These are phyloP conservation scores for Fonsecaea pugnacius DNA, from an alignment of 2,329 filamentous ascomycete species.

Conservation along the genomic window DNA sequence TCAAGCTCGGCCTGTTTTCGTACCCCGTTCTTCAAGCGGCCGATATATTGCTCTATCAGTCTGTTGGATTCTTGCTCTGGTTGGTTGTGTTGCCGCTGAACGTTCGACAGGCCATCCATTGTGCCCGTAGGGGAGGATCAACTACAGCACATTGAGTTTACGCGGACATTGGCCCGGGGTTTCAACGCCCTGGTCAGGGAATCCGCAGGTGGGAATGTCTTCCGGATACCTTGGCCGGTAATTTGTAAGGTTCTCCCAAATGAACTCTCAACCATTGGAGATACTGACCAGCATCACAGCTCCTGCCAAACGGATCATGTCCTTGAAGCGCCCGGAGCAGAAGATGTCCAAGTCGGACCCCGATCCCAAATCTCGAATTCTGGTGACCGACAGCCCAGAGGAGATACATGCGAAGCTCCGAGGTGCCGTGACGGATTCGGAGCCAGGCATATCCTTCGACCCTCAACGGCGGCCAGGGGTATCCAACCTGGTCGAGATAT, in stretches of 20 bases:
- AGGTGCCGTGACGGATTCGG: conserved; percentile 75
- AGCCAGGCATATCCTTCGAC: conserved; percentile 72
- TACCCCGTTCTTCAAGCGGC: conserved; percentile 96
- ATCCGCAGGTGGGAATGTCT: conserved; percentile 43
- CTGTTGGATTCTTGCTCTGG: conserved; percentile 27
- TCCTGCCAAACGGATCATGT: conserved; percentile 87
- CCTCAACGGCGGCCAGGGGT: conserved; percentile 73
- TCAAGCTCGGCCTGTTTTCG: conserved; percentile 90
- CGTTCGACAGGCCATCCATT: conserved; percentile 71
- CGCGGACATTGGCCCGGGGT: conserved; percentile 79
- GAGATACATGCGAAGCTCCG: conserved; percentile 72
- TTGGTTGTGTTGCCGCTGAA: conserved; percentile 16
- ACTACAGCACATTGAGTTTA: conserved; percentile 89
- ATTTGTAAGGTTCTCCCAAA: conserved; percentile 60
- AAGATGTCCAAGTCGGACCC: conserved; percentile 96
- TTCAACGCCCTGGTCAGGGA: conserved; percentile 75
- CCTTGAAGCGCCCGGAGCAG: conserved; percentile 69
- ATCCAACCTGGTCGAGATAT: conserved; percentile 80
- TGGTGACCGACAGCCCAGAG: conserved; percentile 72
- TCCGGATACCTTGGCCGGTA: conserved; percentile 71
- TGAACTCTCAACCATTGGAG: conserved; percentile 1
- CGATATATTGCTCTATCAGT: conserved; percentile 86
- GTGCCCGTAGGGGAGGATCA: conserved; percentile 98
- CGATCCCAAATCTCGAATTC: conserved; percentile 74
- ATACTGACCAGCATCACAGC: conserved; percentile 53